Conservation (phyloP, 2,329 filamentous ascomycete species). For the Sarocladium kiliense region DNA sequence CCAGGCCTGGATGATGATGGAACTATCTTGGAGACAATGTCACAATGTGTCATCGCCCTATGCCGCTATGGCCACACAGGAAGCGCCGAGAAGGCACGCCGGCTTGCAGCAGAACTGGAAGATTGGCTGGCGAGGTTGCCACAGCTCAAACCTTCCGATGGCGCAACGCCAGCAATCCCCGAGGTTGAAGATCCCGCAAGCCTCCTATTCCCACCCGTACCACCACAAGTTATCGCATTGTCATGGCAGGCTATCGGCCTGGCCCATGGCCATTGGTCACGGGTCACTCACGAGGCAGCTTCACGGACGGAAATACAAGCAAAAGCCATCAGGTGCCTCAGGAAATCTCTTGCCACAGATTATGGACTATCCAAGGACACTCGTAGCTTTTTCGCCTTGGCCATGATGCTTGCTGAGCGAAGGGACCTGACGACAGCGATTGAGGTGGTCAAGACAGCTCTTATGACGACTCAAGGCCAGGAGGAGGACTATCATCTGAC, state of each 20-base stretch:
- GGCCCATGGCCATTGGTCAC: conserved; percentile 82
- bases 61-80: conserved; percentile 73
- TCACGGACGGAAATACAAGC: conserved; percentile 67
- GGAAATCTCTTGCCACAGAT: conserved; percentile 65
- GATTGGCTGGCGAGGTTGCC: conserved; percentile 64
- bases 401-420: conserved; percentile 81
- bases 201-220: conserved; percentile 39
- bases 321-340: conserved; percentile 71
- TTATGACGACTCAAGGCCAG: conserved; percentile 54
- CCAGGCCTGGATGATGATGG: conserved; percentile 73
- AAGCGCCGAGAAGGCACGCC: conserved; percentile 73
- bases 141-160: conserved; percentile 21
- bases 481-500: conserved; percentile 36
- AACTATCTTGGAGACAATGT: conserved; percentile 69
- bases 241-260: conserved; percentile 83
- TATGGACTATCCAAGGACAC: conserved; percentile 63
- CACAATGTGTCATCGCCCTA: conserved; percentile 73
- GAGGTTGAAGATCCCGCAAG: conserved; percentile 20
- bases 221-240: conserved; percentile 57
- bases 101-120: conserved; percentile 66
- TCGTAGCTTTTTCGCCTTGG: conserved; percentile 74
- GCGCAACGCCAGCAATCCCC: conserved; percentile 21
- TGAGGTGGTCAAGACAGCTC: conserved; percentile 71
- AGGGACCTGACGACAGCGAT: conserved; percentile 77
- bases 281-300: conserved; percentile 70